phyloP scores from a whole-genome alignment of 371 early-diverging fungal genomes.

The Mucor irregularis region DNA sequence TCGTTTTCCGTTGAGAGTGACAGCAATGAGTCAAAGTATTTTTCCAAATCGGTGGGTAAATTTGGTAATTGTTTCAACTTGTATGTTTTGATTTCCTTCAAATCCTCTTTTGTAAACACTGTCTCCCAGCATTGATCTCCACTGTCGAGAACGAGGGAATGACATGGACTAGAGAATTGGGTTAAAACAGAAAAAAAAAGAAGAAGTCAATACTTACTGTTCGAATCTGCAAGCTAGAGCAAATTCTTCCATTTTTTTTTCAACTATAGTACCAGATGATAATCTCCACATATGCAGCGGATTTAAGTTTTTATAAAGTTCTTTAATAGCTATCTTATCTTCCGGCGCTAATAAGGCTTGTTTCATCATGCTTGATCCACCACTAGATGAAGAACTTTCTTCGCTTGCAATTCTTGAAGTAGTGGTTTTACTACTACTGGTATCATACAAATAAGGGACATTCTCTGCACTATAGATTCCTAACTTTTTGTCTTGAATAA shows the following conservation, averaged over 20 bases:
- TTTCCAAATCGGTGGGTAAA: not conserved
- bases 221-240: slow-evolving; percentile 3
- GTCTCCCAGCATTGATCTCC: slow-evolving; percentile 5
- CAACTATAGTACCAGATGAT: slow-evolving; percentile 8
- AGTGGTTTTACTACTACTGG: not conserved
- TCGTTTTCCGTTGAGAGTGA: not conserved
- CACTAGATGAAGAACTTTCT: slow-evolving; percentile 5
- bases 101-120: slow-evolving; percentile 3
- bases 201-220: slow-evolving; percentile 7
- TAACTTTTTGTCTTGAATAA: slow-evolving; percentile 11
- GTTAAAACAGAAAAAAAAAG: slow-evolving; percentile 1
- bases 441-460: not conserved
- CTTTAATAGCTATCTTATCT: not conserved
- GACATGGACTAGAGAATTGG: slow-evolving; percentile 11
- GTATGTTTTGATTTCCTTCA: slow-evolving; percentile 9
- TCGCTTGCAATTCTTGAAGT: not conserved
- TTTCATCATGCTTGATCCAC: too few relatives aligned
- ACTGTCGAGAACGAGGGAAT: slow-evolving; percentile 4
- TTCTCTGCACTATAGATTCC: not conserved
- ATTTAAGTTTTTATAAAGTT: not conserved
- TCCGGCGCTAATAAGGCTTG: too few relatives aligned
- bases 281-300: slow-evolving; percentile 3
- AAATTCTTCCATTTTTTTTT: slow-evolving; percentile 10
- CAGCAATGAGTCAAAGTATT: not conserved
- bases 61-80: slow-evolving; percentile 2